Evolutionary conservation across 2,329 filamentous ascomycete genomes (phyloP), one percentile per base, ranked within the genome.

Genomic region (Xylariaceae sp.): DNA sequence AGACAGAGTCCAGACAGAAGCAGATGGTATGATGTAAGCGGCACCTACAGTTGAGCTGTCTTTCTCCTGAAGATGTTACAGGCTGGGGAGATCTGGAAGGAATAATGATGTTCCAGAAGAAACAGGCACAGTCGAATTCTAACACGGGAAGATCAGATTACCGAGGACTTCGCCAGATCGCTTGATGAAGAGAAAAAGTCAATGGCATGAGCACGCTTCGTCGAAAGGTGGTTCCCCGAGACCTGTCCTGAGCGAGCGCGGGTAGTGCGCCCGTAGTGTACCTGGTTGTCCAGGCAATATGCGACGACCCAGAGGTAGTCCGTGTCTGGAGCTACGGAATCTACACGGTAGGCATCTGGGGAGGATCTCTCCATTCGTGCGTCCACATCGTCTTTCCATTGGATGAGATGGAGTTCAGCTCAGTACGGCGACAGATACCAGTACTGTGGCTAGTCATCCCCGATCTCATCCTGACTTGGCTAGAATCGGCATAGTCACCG

Each of bases 21-120:
- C 11, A 18, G 44, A 52, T 52, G 10, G 54, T 60, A 68, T 69
- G 66, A 68, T 69, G 67, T 69, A 69, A 68, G 58, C 50, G 48
- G 50, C 58, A 57, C 64, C 55, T 59, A 62, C 56, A 53, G 54
- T 53, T 42, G 11, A 42, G 37, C 37, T 42, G 23, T 30, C 23
- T 30, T 30, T 30, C 37, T 9, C 3, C 11, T 9, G 37, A 3
- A 18, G 17, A 18, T 18, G 17, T 18, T 18, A 18, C 17, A 18
- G 11, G 11, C 37, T 42, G 1, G 7, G 37, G 37, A 42, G 37
- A 30, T 42, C 37, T 13, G 37, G 37, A 42, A 42, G 37, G 37
- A 13, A 10, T 42, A 9, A 42, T 8, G 37, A 10, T 42, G 37
- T 42, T 42, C 37, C 37, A 42, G 37, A 13, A 42, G 2, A 42